Percentiles rank a stretch among this genome's conserved stretches.
These are phyloP conservation scores for Moelleriella libera DNA, from an alignment of 2,329 filamentous ascomycete genomes.

Conservation along the genomic window DNA sequence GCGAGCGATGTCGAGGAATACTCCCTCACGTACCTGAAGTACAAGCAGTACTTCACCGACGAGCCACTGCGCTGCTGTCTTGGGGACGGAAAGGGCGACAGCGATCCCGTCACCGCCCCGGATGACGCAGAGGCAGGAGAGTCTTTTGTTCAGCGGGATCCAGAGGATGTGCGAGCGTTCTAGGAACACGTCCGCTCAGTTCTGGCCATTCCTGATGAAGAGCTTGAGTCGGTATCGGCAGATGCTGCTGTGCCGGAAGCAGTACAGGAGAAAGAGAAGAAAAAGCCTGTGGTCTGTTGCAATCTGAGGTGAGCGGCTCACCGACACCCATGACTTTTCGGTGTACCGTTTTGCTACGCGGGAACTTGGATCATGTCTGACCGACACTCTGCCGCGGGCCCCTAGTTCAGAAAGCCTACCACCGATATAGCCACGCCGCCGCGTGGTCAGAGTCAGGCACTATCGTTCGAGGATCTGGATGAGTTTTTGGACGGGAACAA, in stretches of 20 bases:
- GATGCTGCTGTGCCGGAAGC: background rate
- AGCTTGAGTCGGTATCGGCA: constrained; percentile 8
- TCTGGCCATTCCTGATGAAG: constrained; percentile 16
- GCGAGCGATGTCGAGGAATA: constrained; percentile 13
- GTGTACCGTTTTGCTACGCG: too few species aligned
- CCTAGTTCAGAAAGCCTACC: constrained; percentile 1
- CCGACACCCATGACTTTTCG: too few species aligned
- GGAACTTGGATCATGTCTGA: background rate
- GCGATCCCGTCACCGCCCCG: background rate
- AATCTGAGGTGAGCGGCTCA: background rate
- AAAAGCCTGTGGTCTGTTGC: background rate
- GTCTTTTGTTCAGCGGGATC: constrained; percentile 4
- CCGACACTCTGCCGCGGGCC: background rate
- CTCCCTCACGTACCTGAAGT: constrained; percentile 17
- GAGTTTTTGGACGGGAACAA: background rate
- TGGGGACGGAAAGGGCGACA: constrained; percentile 6
- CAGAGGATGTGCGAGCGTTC: constrained; percentile 14
- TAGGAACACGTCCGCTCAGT: constrained; percentile 15
- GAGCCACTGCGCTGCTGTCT: constrained; percentile 16
- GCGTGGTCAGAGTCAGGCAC: background rate
- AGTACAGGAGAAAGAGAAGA: background rate
- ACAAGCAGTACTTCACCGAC: constrained; percentile 16
- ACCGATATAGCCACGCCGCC: background rate
- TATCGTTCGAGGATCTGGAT: background rate
- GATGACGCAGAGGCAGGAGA: background rate